Evolutionary conservation across 2,329 filamentous ascomycete species (phyloP).

Genomic region (Pseudogymnoascus sp.): DNA sequence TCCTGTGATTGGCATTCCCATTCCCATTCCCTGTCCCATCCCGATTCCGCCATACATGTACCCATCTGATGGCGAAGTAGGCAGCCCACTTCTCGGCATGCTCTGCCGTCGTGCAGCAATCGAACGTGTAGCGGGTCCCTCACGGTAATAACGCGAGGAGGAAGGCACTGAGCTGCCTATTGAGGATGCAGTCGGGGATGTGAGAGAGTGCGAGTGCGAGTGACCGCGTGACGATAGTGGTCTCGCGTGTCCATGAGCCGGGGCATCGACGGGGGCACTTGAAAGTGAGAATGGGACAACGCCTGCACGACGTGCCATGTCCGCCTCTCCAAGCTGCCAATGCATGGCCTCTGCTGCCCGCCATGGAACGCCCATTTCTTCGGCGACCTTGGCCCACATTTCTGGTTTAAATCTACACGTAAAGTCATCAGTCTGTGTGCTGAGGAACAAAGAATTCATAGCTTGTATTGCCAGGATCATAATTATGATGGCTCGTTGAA

Average conservation of each 20-base stretch:
- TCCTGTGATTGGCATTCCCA: slow-evolving; percentile 22
- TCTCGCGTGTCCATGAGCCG: slow-evolving; percentile 32
- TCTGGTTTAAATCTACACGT: slow-evolving; percentile 78
- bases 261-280: slow-evolving; percentile 43
- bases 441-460: neutral
- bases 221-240: slow-evolving; percentile 34
- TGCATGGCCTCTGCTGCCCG: slow-evolving; percentile 95
- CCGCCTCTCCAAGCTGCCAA: slow-evolving; percentile 88
- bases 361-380: slow-evolving; percentile 94
- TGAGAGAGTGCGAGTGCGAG: slow-evolving; percentile 11
- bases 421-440: slow-evolving; percentile 16
- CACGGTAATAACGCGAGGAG: neutral
- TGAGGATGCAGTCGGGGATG: slow-evolving; percentile 22
- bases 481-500: neutral
- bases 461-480: neutral
- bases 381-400: slow-evolving; percentile 95
- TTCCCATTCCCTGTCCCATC: slow-evolving; percentile 20
- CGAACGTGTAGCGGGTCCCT: slow-evolving; percentile 16
- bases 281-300: slow-evolving; percentile 76
- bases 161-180: neutral
- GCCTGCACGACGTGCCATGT: slow-evolving; percentile 89
- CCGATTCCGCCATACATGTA: slow-evolving; percentile 13
- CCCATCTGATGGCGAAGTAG: slow-evolving; percentile 19
- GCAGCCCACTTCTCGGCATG: slow-evolving; percentile 29
- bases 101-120: slow-evolving; percentile 29